Base-by-base conservation (phyloP, 352 stramenopile species). In the Phytophthora pinifolia region DNA sequence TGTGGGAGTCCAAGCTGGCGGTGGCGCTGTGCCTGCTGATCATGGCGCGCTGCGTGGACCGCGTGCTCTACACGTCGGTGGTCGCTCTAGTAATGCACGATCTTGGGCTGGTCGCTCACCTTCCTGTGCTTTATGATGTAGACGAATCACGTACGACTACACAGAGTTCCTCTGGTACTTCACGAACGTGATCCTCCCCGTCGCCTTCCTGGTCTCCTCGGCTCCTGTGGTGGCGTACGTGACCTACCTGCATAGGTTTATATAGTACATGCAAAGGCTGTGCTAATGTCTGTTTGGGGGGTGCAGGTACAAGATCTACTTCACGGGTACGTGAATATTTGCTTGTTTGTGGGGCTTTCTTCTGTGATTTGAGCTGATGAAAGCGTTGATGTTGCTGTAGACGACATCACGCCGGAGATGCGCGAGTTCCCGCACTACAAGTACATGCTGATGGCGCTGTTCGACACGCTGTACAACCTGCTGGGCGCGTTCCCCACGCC, bases 101-200 rank as follows among this genome's bases (percentile, higher is more conserved):
- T 38, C 14, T 17, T 59, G 6, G 8, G 43, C 5, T 31, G 30
- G 13, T 25, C 17, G 17, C 34, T 55, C 9, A 49, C n/a, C 1
- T 31, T 37, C 6, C 3, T 50, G 22, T 46, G 44, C 22, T 37
- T 20, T 34, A 12, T 20, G 17, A 17, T 63, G 62, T 67, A 91
- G 83, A 27, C 84, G 84, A 50, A 89, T 94, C 56, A 92, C 84
- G 54, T 94, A 92, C 56, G 82, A 91, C 53, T 94, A 94, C 67
- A 85, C 73, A n/a, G 69, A 74, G 17, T 94, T 92, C 59, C 76
- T 94, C 9, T 96, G 83, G 83, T 96, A 94, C 62, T 94, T 94
- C 31, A 80, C 78, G 29, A 92, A 93, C 56, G 69, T 92, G 32
- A 87, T 96, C 59, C 72, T 89, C 25, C 79, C 80, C 35, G 65